Evolutionary conservation across 257 asterid genomes (phyloP).

Genomic region (Scutellaria baicalensis): DNA sequence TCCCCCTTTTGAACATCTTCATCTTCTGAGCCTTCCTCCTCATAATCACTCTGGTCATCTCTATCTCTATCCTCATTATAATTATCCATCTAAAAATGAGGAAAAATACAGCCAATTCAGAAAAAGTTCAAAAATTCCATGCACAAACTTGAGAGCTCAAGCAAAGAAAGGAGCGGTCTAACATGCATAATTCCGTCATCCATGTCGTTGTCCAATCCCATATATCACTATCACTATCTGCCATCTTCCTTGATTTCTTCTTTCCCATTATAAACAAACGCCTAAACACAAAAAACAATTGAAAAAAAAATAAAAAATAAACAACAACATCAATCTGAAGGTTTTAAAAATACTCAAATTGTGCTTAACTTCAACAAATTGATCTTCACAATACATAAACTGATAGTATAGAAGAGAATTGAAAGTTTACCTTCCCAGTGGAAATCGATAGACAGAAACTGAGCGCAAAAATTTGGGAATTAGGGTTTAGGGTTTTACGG

Average conservation of each 20-base stretch:
- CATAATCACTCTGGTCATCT: slow-evolving; percentile 13
- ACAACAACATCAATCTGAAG: background rate
- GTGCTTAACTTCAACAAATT: background rate
- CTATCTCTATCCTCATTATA: slow-evolving; percentile 13
- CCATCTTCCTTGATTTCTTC: slow-evolving; percentile 31
- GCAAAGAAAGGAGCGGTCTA: slow-evolving; percentile 11
- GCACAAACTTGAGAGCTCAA: background rate
- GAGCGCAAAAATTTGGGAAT: background rate
- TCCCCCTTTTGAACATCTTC: slow-evolving; percentile 36
- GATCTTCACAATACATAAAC: background rate
- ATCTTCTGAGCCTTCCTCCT: slow-evolving; percentile 14
- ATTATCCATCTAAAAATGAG: slow-evolving; percentile 13
- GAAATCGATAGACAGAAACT: background rate
- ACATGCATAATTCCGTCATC: slow-evolving; percentile 26
- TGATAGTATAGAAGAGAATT: background rate
- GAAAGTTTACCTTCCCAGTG: background rate
- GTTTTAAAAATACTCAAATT: background rate
- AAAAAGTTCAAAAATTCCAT: background rate
- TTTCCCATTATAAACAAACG: slow-evolving; percentile 26
- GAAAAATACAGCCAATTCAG: background rate
- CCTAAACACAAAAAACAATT: background rate
- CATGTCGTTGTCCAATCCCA: slow-evolving; percentile 32
- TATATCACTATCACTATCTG: slow-evolving; percentile 42
- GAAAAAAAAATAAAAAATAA: background rate
- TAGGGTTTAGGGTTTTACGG: slow-evolving; percentile 6